Evolutionary conservation across 1,139 yeast species (phyloP).

Genomic region (Neolecta irregularis): DNA sequence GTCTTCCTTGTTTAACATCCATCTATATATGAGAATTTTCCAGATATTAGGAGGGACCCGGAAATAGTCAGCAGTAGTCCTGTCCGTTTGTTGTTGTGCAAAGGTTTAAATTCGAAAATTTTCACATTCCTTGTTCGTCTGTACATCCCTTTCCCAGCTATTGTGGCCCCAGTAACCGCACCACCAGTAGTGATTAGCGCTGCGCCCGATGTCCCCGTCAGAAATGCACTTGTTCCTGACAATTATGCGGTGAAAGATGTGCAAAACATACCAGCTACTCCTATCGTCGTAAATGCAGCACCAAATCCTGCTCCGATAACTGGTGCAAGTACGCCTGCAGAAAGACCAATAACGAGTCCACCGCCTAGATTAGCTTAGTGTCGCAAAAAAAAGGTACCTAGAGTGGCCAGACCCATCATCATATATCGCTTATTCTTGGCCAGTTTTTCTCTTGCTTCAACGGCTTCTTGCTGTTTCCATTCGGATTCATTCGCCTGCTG

Average conservation of each 20-base stretch:
- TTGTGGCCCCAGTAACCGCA: slow-evolving; percentile 76
- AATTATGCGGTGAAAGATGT: too few species aligned
- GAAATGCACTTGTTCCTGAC: slow-evolving; percentile 83
- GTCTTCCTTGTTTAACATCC: slow-evolving; percentile 94
- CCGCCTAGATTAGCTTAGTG: too few species aligned
- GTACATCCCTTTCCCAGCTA: slow-evolving; percentile 74
- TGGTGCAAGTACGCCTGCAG: slow-evolving; percentile 93
- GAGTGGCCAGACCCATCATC: slow-evolving; percentile 85
- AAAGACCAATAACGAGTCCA: slow-evolving; percentile 78
- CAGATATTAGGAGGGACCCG: slow-evolving; percentile 29
- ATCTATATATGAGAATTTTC: slow-evolving; percentile 20
- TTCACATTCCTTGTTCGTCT: slow-evolving; percentile 81
- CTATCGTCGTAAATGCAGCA: slow-evolving; percentile 89
- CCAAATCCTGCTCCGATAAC: slow-evolving; percentile 97
- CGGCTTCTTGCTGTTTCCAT: slow-evolving; percentile 56
- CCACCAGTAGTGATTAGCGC: slow-evolving; percentile 88
- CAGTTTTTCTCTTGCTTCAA: slow-evolving; percentile 52
- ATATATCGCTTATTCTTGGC: slow-evolving; percentile 56
- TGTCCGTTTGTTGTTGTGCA: slow-evolving; percentile 79
- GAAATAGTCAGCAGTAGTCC: slow-evolving; percentile 81
- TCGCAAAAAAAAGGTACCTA: too few species aligned
- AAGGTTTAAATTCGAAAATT: slow-evolving; percentile 83
- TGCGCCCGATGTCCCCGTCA: slow-evolving; percentile 96
- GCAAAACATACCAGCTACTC: too few species aligned
- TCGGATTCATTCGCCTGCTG: slow-evolving; percentile 55